Conservation (phyloP, 2,329 filamentous ascomycete genomes). For the Biscogniauxia mediterranea region DNA sequence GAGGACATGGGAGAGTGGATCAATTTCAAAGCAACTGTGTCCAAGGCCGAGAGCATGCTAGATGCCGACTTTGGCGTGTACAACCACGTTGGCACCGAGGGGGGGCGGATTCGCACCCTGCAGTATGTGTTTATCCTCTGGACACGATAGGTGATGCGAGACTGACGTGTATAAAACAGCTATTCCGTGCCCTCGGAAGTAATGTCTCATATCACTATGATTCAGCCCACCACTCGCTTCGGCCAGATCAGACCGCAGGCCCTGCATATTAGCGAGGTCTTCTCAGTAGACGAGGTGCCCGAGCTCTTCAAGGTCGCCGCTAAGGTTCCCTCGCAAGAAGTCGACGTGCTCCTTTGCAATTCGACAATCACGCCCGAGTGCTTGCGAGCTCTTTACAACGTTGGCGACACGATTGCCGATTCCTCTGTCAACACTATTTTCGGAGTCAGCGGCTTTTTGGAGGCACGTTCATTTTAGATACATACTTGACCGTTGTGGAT, state of each 20-base stretch:
- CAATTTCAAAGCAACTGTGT: constrained; percentile 52
- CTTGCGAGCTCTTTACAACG: constrained; percentile 47
- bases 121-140: constrained; percentile 16
- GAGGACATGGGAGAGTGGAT: constrained; percentile 52
- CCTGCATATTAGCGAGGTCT: constrained; percentile 38
- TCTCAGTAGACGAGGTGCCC: constrained; percentile 26
- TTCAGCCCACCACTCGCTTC: constrained; percentile 66
- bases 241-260: constrained; percentile 46
- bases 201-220: constrained; percentile 55
- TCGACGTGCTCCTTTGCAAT: constrained; percentile 36
- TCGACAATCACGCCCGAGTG: constrained; percentile 45
- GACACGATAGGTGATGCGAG: neutral
- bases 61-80: constrained; percentile 58
- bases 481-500: neutral
- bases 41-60: constrained; percentile 54
- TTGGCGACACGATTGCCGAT: constrained; percentile 39
- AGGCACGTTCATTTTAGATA: constrained; percentile 12
- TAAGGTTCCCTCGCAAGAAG: constrained; percentile 11
- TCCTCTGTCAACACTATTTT: constrained; percentile 38
- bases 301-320: constrained; percentile 14
- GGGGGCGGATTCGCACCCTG: constrained; percentile 48
- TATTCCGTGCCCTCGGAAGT: constrained; percentile 62
- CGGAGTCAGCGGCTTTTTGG: constrained; percentile 41
- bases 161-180: constrained; percentile 25
- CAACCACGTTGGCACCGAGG: constrained; percentile 41